Evolutionary conservation across 768 basidiomycete genomes (phyloP), one percentile per base, ranked within the genome.

Genomic region (Collybiopsis confluens): DNA sequence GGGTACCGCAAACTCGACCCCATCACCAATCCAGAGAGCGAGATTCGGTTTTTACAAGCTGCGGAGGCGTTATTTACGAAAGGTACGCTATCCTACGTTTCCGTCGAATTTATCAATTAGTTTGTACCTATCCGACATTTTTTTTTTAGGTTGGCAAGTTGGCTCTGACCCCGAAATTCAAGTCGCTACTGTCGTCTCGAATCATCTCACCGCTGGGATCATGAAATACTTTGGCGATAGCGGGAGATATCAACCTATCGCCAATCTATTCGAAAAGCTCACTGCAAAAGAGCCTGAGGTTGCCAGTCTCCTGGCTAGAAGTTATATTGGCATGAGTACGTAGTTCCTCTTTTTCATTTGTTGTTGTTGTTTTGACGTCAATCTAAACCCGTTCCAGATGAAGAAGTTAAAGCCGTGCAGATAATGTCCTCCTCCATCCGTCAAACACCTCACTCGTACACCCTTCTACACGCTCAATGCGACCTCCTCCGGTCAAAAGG

Each of bases 81-180:
- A 70, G 94, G 93, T 85, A 27, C 4, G 69, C 63, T 27, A 2
- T n/a, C n/a, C n/a, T n/a, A n/a, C n/a, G n/a, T n/a, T n/a, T n/a
- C n/a, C n/a, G n/a, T n/a, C n/a, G n/a, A n/a, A n/a, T n/a, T n/a
- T n/a, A n/a, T n/a, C n/a, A n/a, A n/a, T n/a, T n/a, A n/a, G n/a
- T n/a, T n/a, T n/a, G n/a, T n/a, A n/a, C n/a, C n/a, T n/a, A n/a
- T n/a, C n/a, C n/a, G n/a, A n/a, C n/a, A n/a, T n/a, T n/a, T n/a
- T n/a, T n/a, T n/a, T n/a, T n/a, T n/a, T n/a, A 95, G 94, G 96
- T 30, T 98, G 97, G 97, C 95, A 97, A 65, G 90, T 98, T 7
- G 97, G 96, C 2, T 97, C 94, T 0, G 97, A 98, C 59, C 97
- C 97, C 0, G 97, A 99, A 69, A 96, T 98, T 21, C 97, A 99